phyloP scores from a whole-genome alignment of 1,284 basidiomycete species.

The Anthracocystis setariae region DNA sequence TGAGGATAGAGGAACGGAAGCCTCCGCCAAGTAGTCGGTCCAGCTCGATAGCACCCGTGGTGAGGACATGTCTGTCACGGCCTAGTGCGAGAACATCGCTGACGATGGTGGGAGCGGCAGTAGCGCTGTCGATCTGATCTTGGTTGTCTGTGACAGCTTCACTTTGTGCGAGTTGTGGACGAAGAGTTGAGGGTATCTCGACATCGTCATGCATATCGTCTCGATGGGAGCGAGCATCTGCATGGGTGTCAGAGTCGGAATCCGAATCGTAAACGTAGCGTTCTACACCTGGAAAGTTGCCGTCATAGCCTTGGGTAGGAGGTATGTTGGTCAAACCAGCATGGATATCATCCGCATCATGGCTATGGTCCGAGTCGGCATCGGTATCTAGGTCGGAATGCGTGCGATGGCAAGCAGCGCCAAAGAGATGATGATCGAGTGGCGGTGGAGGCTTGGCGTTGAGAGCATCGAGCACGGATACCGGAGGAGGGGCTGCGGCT shows the following conservation, averaged over 20 bases:
- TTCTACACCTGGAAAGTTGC: constrained; percentile 33
- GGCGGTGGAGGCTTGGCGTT: constrained; percentile 8
- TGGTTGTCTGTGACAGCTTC: not conserved
- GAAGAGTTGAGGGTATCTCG: constrained; percentile 18
- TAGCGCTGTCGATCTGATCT: not conserved
- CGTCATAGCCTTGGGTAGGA: constrained; percentile 43
- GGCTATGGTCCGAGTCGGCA: constrained; percentile 6
- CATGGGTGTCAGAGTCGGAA: constrained; percentile 13
- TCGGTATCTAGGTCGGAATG: constrained; percentile 6
- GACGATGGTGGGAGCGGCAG: not conserved
- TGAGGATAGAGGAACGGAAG: constrained; percentile 32
- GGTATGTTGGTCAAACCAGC: constrained; percentile 20
- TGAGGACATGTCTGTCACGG: constrained; percentile 18
- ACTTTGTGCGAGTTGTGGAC: not conserved
- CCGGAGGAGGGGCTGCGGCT: constrained; percentile 17
- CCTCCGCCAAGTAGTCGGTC: constrained; percentile 53
- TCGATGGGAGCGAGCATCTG: constrained; percentile 1
- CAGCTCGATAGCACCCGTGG: constrained; percentile 33
- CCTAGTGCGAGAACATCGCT: constrained; percentile 25
- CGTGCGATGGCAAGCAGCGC: constrained; percentile 8
- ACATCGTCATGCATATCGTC: constrained; percentile 18
- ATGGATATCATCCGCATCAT: not conserved
- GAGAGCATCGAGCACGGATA: constrained; percentile 33
- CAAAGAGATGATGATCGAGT: constrained; percentile 13
- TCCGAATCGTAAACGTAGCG: constrained; percentile 36